Evolutionary conservation across 768 basidiomycete genomes (phyloP).

Genomic region (Chiua virens): DNA sequence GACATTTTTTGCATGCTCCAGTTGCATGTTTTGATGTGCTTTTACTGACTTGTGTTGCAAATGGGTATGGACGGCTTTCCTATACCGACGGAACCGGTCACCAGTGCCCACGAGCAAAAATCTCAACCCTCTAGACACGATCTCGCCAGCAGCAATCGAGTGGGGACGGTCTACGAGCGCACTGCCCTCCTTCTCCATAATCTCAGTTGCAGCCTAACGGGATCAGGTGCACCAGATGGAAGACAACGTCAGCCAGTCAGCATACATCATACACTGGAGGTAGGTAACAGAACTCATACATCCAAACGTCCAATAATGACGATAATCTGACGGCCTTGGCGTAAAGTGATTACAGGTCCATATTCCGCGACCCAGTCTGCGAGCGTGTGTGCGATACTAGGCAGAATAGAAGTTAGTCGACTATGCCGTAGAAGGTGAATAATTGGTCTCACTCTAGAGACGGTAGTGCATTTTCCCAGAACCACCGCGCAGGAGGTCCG

Average conservation of each 20-base stretch:
- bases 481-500: conserved; percentile 25
- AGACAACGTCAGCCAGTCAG: background rate
- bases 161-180: conserved; percentile 49
- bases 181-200: conserved; percentile 60
- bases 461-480: conserved; percentile 23
- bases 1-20: conserved; percentile 30
- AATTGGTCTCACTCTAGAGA: conserved; percentile 13
- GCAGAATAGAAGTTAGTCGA: background rate
- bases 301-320: conserved; percentile 23
- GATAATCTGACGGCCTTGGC: conserved; percentile 39
- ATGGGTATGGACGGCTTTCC: conserved; percentile 52
- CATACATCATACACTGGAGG: background rate
- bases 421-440: background rate
- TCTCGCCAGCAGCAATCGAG: conserved; percentile 52
- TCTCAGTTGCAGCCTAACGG: conserved; percentile 50
- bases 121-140: conserved; percentile 52
- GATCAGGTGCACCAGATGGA: background rate
- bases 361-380: conserved; percentile 56
- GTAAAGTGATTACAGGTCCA: conserved; percentile 55
- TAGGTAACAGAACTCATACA: conserved; percentile 4
- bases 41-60: conserved; percentile 47
- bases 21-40: conserved; percentile 44
- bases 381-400: conserved; percentile 31
- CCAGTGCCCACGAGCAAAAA: conserved; percentile 50
- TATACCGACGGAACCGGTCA: conserved; percentile 54